These are phyloP conservation scores for Collybiopsis luxurians DNA, from an alignment of 768 basidiomycete genomes.

Conservation along the genomic window DNA sequence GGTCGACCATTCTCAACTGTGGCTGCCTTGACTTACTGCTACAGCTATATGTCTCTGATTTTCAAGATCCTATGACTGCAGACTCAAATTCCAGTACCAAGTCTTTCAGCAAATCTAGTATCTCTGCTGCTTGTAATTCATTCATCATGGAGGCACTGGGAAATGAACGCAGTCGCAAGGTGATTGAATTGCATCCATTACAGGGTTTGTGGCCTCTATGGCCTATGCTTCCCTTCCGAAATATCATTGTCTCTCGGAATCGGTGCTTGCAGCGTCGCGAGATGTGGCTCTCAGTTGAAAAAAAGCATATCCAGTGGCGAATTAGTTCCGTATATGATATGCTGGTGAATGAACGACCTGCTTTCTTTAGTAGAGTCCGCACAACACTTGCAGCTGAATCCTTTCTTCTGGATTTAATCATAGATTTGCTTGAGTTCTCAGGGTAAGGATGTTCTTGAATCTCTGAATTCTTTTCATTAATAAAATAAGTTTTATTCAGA, in stretches of 20 bases:
- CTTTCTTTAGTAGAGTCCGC: neutral
- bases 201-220: neutral
- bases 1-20: neutral
- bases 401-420: neutral
- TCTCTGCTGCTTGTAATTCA: neutral
- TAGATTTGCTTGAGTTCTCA: slow-evolving; percentile 2
- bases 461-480: too few species aligned
- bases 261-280: neutral
- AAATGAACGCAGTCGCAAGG: neutral
- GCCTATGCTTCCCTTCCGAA: neutral
- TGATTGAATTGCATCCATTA: neutral
- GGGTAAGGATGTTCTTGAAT: too few species aligned
- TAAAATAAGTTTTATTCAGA: neutral
- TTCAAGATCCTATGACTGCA: neutral
- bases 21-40: neutral
- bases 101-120: neutral
- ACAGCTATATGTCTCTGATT: slow-evolving; percentile 4
- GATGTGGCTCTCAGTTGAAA: neutral
- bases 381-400: neutral
- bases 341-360: neutral
- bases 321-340: neutral
- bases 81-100: too few species aligned
- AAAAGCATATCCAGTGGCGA: neutral
- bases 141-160: neutral
- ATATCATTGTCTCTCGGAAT: neutral